phyloP scores from a whole-genome alignment of 2,329 filamentous ascomycete genomes.

The Arthrobotrys conoides region DNA sequence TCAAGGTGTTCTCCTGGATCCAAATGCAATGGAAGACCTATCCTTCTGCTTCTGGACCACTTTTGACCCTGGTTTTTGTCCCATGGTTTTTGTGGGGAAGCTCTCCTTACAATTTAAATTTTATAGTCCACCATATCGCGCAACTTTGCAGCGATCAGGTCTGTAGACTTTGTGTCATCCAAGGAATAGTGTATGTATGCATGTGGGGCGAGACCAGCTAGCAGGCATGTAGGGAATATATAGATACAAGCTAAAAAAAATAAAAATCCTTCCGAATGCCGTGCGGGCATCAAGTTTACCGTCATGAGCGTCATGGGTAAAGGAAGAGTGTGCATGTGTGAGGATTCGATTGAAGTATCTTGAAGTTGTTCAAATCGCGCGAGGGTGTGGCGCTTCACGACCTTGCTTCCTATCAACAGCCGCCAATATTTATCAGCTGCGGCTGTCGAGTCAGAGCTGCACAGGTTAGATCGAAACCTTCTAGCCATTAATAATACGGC shows the following conservation, averaged over 20 bases:
- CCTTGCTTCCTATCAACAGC: constrained; percentile 23
- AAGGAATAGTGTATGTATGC: background rate
- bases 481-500: background rate
- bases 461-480: too few relatives aligned
- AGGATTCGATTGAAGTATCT: background rate
- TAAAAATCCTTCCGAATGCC: too few relatives aligned
- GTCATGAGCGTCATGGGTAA: background rate
- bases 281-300: too few relatives aligned
- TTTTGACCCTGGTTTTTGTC: constrained; percentile 1
- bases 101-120: constrained; percentile 27
- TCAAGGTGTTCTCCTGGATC: constrained; percentile 8
- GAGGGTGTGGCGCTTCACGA: constrained; percentile 9
- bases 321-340: too few relatives aligned
- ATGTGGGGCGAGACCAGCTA: background rate
- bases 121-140: constrained; percentile 26
- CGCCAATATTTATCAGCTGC: constrained; percentile 18
- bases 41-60: background rate
- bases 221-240: background rate
- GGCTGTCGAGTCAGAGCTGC: too few relatives aligned
- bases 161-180: background rate
- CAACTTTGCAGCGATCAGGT: constrained; percentile 9
- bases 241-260: too few relatives aligned
- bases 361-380: constrained; percentile 3
- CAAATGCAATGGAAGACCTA: constrained; percentile 3
- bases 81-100: constrained; percentile 44